Evolutionary conservation across 768 basidiomycete genomes (phyloP), one percentile per base, ranked within the genome.

Genomic region (Xerocomellus intermedius): DNA sequence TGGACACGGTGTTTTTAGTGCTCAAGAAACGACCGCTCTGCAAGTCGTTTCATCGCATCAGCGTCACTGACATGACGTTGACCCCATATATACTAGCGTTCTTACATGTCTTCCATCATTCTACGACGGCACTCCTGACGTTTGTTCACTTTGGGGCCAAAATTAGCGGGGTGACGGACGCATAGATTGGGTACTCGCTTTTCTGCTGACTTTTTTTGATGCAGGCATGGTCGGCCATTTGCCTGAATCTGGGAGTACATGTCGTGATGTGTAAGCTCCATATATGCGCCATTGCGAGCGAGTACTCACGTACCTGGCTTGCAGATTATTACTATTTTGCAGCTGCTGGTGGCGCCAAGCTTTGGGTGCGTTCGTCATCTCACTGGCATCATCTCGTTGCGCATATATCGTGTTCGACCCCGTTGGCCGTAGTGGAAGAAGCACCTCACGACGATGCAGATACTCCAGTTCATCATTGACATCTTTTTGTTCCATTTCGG

Each of bases 281-380:
- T 49, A 21, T 28, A 39, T 44, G 9, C 38, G 50, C 42, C 12
- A 43, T 50, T 35, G n/a, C 47, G 36, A 41, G 24, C 32, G 14
- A 32, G 35, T 30, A 38, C 32, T 44, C n/a, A 50, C 38, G 36
- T 56, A 4, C 19, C 12, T 30, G 46, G n/a, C 12, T 28, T 48
- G 9, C 67, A 94, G 93, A 98, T 78, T 98, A 97, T 75, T 98
- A 98, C 75, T 98, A 98, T 76, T 97, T 87, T 70, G 91, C 91
- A n/a, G 91, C 93, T 36, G 93, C 95, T 50, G 94, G 94, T 14
- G 66, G 68, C 6, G 37, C 55, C 21, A 69, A 57, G 47, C 22
- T 55, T 8, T 68, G 68, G 68, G 68, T 67, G 35, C 39, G 56
- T 57, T 22, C 3, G 39, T 13, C 30, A 12, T 13, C 10, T n/a